phyloP scores from a whole-genome alignment of 1,284 basidiomycete genomes.

The Boletus hoseneyae region DNA sequence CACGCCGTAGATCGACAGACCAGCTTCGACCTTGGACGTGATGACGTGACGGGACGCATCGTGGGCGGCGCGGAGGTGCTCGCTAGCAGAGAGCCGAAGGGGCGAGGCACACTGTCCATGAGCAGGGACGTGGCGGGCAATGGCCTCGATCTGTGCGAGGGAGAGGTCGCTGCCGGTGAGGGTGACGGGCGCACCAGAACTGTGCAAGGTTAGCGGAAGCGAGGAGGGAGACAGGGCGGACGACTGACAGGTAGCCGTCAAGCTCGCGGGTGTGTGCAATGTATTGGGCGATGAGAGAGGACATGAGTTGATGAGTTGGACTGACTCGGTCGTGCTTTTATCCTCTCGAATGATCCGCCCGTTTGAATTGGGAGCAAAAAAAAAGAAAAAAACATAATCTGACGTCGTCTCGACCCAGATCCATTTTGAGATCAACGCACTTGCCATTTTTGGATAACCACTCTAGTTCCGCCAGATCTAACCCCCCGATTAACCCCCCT shows the following conservation, averaged over 20 bases:
- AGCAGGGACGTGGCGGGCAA: conserved; percentile 56
- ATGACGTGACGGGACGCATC: conserved; percentile 60
- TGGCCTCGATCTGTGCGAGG: conserved; percentile 69
- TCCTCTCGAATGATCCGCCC: conserved; percentile 6
- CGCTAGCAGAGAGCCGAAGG: conserved; percentile 51
- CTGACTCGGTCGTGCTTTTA: conserved; percentile 2
- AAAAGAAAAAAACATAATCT: conserved; percentile 6
- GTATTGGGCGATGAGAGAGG: conserved; percentile 45
- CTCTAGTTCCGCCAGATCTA: background rate
- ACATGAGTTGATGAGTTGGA: conserved; percentile 8
- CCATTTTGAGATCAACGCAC: background rate
- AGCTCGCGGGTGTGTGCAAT: conserved; percentile 50
- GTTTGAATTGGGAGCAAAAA: background rate
- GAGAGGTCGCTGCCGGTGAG: conserved; percentile 71
- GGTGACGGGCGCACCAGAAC: conserved; percentile 56
- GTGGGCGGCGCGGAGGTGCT: conserved; percentile 48
- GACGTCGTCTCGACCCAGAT: conserved; percentile 1
- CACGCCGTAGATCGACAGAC: conserved; percentile 76
- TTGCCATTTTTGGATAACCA: background rate
- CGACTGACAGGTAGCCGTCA: conserved; percentile 50
- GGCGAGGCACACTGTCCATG: conserved; percentile 13
- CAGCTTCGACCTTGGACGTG: conserved; percentile 60
- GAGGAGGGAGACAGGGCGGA: conserved; percentile 2
- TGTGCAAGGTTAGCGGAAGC: conserved; percentile 27
- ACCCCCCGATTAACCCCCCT: too few species aligned